A percentile compares a stretch with the other conserved stretches of the same genome.
Conservation (phyloP, 208 protist species). For the Acanthamoeba rhysodes region DNA sequence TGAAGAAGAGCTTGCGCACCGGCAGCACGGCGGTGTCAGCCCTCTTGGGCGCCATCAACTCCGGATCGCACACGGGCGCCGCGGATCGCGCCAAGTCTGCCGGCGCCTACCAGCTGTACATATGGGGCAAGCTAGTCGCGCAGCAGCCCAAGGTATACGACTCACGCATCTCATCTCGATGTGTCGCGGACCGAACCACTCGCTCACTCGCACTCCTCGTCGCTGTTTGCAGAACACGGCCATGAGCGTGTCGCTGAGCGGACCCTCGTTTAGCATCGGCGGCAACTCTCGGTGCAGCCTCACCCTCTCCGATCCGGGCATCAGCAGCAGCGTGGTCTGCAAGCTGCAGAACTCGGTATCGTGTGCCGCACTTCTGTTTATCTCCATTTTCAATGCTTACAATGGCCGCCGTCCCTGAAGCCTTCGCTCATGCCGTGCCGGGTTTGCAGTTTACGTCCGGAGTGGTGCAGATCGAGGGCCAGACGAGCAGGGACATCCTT, state of each 20-base stretch:
- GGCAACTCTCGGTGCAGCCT: slow-evolving; percentile 71
- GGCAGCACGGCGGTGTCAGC: slow-evolving; percentile 25
- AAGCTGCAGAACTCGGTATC: slow-evolving; percentile 58
- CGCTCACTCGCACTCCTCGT: background rate
- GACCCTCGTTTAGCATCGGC: slow-evolving; percentile 65
- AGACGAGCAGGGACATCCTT: slow-evolving; percentile 67
- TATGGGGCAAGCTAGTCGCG: slow-evolving; percentile 65
- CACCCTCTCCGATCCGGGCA: slow-evolving; percentile 58
- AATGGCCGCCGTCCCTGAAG: background rate
- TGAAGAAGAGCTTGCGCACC: slow-evolving; percentile 27
- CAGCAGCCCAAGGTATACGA: slow-evolving; percentile 56
- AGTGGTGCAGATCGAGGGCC: slow-evolving; percentile 58
- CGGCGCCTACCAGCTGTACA: slow-evolving; percentile 42
- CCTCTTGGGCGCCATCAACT: slow-evolving; percentile 35
- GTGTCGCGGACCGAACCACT: background rate
- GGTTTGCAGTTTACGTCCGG: background rate
- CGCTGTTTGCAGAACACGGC: background rate
- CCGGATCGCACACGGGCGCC: background rate
- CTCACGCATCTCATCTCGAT: background rate
- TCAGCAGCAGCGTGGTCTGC: slow-evolving; percentile 74
- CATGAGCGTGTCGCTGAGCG: slow-evolving; percentile 73
- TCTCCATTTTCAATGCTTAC: background rate
- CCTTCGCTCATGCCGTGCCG: background rate
- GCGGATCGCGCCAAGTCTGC: background rate
- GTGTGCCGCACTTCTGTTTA: background rate